Evolutionary conservation across 2,329 filamentous ascomycete species (phyloP), one percentile per base, ranked within the genome.

Genomic region (Seiridium cupressi): DNA sequence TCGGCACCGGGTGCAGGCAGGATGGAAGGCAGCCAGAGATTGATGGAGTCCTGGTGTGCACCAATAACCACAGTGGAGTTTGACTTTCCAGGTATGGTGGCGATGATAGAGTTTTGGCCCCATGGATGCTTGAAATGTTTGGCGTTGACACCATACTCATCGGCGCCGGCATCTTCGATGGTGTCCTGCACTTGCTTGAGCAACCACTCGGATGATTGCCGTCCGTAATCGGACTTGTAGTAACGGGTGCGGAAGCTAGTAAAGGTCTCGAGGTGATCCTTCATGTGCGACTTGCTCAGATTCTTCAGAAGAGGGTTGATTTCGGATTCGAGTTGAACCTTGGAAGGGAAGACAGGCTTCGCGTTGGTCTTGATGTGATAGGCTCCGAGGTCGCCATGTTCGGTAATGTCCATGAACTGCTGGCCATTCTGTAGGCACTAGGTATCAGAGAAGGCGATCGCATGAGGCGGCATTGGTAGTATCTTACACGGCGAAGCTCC

Each of bases 321-420:
- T 3, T 85, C 85, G 49, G 87, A 80, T 65, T 91, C 85, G 66
- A 90, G 82, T 51, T 76, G 74, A 57, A 88, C 84, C 69, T 89
- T 85, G 53, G 82, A 78, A 1, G 92, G 93, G 72, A 89, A 96
- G 64, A 88, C 80, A 63, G 83, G 79, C 60, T 77, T 73, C 61
- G 75, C 73, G 68, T 66, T 64, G 32, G 73, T 64, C 18, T 68
- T 70, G 49, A 74, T 67, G 66, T 68, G 72, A 60, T 73, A 73
- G 58, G 80, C 69, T 61, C 89, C 90, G 63, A 90, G 83, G 55
- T 90, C 83, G 56, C 81, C 79, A 59, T 88, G 85, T 47, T 92
- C 84, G 62, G 95, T 97, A 70, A 98, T 93, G 77, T 98, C 94
- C 84, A 98, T 96, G 82, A 98, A 98, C 70, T 89, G 90, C 66